Evolutionary conservation across 768 basidiomycete species (phyloP), one percentile per base, ranked within the genome.

Genomic region (Harrya chromipes): DNA sequence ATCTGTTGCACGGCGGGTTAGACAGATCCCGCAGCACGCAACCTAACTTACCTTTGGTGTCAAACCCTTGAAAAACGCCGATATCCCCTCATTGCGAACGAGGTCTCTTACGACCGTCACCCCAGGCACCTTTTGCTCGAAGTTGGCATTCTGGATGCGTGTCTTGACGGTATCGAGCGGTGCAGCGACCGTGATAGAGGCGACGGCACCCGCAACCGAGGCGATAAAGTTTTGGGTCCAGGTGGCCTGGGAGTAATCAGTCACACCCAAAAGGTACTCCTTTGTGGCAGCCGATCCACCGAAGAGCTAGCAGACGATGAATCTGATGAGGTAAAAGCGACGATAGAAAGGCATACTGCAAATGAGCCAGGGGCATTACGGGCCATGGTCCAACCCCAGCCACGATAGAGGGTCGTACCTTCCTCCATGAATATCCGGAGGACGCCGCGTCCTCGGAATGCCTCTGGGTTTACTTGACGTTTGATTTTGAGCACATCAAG

Each of bases 371-470:
- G 95, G 1, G 95, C 95, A 60, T 99, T 99, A 46, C 95, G 83
- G 3, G 94, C 95, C 80, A 97, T 87, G 20, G 95, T 98, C 95
- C 95, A 98, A 39, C 94, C 94, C 92, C 94, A 97, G 24, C 95
- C 95, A 54, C 94, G 85, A 72, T 99, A 99, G 31, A 99, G 80
- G 1, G 87, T 81, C 9, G 88, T 81, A 49, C 94, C 92, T 66
- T 98, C 95, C 58, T 99, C 94, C 65, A 82, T 69, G 69, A 99
- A 82, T 59, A 99, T 92, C 46, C 87, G 86, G 47, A 97, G 55
- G 58, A 94, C 78, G 17, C 94, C 93, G 21, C 95, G 90, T 33
- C 94, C 94, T 31, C 91, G 88, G 82, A 99, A 93, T 1, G 95
- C 95, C 62, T 97, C 97, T 1, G 95, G 95, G 73, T 99, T 99